These are phyloP conservation scores for Helichrysum umbraculigerum DNA, from an alignment of 129 eudicot species.

Conservation along the genomic window DNA sequence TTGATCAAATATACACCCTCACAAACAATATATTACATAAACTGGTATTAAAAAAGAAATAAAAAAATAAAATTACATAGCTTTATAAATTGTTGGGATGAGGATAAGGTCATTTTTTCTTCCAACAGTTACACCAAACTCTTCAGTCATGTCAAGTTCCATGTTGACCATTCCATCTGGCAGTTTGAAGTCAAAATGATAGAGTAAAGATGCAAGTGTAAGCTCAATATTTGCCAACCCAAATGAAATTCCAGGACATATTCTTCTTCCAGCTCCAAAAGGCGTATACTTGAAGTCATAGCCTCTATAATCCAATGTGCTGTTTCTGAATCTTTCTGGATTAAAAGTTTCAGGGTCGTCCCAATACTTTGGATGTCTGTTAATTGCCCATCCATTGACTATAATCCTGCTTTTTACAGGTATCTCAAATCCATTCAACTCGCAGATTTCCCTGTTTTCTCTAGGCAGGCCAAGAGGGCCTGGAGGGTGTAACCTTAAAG, in stretches of 20 bases:
- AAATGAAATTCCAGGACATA: conserved; percentile 25
- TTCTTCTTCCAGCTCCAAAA: conserved; percentile 30
- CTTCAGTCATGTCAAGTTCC: conserved; percentile 47
- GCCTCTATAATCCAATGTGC: conserved; percentile 23
- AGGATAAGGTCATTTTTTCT: conserved; percentile 38
- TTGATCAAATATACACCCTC: too few relatives aligned
- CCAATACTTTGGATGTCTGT: conserved; percentile 20
- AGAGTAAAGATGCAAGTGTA: conserved; percentile 26
- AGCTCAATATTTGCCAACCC: conserved; percentile 24
- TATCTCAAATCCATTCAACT: conserved; percentile 20
- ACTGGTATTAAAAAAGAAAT: neutral
- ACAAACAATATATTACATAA: neutral
- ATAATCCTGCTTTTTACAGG: conserved; percentile 18
- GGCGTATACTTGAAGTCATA: conserved; percentile 17
- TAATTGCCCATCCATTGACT: conserved; percentile 26
- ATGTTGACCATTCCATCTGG: conserved; percentile 32
- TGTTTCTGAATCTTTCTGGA: conserved; percentile 24
- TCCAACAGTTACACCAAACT: conserved; percentile 29
- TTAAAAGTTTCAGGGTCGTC: conserved; percentile 23
- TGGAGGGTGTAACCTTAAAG: conserved; percentile 23
- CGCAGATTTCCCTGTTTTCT: conserved; percentile 19
- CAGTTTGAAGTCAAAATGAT: conserved; percentile 50
- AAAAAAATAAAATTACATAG: neutral
- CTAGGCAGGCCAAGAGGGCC: conserved; percentile 25
- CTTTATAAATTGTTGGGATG: conserved; percentile 30